Percentiles rank a stretch among this genome's conserved stretches.
These are phyloP conservation scores for Neocatenulostroma microsporum DNA, from an alignment of 2,329 filamentous ascomycete genomes.

Conservation along the genomic window DNA sequence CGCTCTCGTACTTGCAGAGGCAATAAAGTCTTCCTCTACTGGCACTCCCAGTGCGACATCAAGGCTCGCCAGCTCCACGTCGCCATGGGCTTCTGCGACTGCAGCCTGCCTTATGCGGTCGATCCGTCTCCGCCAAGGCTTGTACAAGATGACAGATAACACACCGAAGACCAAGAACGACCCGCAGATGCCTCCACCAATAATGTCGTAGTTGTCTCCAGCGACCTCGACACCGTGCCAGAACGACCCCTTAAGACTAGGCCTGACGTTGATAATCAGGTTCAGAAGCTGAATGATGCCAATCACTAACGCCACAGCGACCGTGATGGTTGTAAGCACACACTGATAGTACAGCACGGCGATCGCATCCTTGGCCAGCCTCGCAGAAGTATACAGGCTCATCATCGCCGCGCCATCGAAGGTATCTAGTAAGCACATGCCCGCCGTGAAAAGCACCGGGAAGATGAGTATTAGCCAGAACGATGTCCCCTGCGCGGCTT, in stretches of 20 bases:
- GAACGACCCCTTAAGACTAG: slow-evolving; percentile 65
- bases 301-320: slow-evolving; percentile 76
- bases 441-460: slow-evolving; percentile 81
- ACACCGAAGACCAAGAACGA: slow-evolving; percentile 71
- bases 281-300: slow-evolving; percentile 77
- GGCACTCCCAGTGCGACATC: too few species aligned
- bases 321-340: slow-evolving; percentile 74
- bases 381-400: slow-evolving; percentile 74
- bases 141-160: slow-evolving; percentile 66
- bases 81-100: too few species aligned
- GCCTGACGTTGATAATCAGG: slow-evolving; percentile 62
- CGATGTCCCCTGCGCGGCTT: slow-evolving; percentile 75
- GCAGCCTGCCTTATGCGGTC: too few species aligned
- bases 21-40: too few species aligned
- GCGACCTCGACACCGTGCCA: slow-evolving; percentile 79
- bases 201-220: slow-evolving; percentile 74
- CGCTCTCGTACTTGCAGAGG: too few species aligned
- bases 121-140: slow-evolving; percentile 64
- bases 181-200: slow-evolving; percentile 79
- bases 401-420: slow-evolving; percentile 93
- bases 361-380: slow-evolving; percentile 71
- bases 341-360: slow-evolving; percentile 92
- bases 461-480: slow-evolving; percentile 95
- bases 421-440: slow-evolving; percentile 89
- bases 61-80: too few species aligned